Conservation (phyloP, 441 rosid genomes). For the Cnidoscolus chayamansa region DNA sequence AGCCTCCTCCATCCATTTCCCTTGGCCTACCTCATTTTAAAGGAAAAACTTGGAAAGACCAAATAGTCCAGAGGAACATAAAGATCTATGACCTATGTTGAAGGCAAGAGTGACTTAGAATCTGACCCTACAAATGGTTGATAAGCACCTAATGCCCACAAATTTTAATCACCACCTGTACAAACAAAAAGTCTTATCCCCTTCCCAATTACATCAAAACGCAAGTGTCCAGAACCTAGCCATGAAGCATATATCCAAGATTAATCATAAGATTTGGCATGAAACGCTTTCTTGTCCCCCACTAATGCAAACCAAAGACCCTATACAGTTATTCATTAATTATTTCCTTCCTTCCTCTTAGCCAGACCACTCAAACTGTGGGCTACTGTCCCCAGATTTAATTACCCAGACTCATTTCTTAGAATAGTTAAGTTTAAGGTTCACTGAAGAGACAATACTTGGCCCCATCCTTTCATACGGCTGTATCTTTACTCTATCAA, state of each 20-base stretch:
- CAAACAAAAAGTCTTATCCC: constrained; percentile 17
- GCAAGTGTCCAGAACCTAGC: constrained; percentile 20
- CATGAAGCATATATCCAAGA: constrained; percentile 14
- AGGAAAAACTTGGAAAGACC: constrained; percentile 9
- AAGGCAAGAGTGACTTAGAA: constrained; percentile 18
- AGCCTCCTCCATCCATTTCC: constrained; percentile 23
- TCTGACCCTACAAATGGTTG: constrained; percentile 36
- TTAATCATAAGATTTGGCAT: background rate
- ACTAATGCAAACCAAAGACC: constrained; percentile 24
- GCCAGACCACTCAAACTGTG: constrained; percentile 22
- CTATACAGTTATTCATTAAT: constrained; percentile 31
- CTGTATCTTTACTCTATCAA: background rate
- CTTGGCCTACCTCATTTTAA: constrained; percentile 13
- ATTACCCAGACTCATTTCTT: constrained; percentile 15
- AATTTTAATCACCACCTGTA: constrained; percentile 19
- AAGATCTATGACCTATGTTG: constrained; percentile 16
- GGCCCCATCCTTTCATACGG: constrained; percentile 13
- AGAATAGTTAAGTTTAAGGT: constrained; percentile 25
- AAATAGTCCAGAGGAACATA: constrained; percentile 21
- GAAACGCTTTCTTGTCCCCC: constrained; percentile 27
- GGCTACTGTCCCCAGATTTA: constrained; percentile 12
- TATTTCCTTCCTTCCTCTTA: constrained; percentile 28
- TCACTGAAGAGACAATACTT: constrained; percentile 9
- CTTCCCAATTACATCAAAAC: constrained; percentile 16
- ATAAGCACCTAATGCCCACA: constrained; percentile 19